Evolutionary conservation across 2,329 filamentous ascomycete species (phyloP), one percentile per base, ranked within the genome.

Genomic region (Botryotinia convoluta): DNA sequence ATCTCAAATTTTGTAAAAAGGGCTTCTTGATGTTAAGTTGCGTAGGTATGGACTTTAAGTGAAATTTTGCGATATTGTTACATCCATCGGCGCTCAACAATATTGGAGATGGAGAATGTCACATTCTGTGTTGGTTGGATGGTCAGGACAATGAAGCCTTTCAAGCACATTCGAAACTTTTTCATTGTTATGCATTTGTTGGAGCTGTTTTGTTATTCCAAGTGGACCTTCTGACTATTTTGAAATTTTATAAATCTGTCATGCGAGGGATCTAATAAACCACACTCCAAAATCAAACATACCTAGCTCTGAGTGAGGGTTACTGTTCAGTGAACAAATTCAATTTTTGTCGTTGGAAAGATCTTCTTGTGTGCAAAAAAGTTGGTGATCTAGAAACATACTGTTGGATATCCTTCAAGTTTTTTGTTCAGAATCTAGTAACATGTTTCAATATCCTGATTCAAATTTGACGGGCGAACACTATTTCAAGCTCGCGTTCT

Each of bases 271-370:
- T 9, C 6, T 16, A 4, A 29, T 9, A 32, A 16, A 4, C n/a
- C 7, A 29, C 6, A 57, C 6, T 4, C 51, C 51, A 32, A 29
- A 29, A 32, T 9, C 51, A 32, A 54, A 32, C 1, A 29, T 18
- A 16, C n/a, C 12, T 29, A 4, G 3, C 7, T 18, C n/a, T 18
- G n/a, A 18, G 16, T 18, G n/a, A 29, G n/a, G 0, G n/a, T 3
- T 32, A 1, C 7, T 32, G 7, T 57, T 18, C 14, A 29, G 51
- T 18, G n/a, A 18, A 57, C 1, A 0, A 9, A 32, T 29, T 18
- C 14, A 9, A 57, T 1, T 1, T 18, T 4, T 32, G 3, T 32
- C 7, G 14, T 29, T 57, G 1, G 12, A 54, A 29, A 29, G 5
- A 54, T 54, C 6, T n/a, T 12, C 12, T 54, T n/a, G 14, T n/a